Evolutionary conservation across 306 rosid genomes (phyloP).

Genomic region (Mimosa pudica): DNA sequence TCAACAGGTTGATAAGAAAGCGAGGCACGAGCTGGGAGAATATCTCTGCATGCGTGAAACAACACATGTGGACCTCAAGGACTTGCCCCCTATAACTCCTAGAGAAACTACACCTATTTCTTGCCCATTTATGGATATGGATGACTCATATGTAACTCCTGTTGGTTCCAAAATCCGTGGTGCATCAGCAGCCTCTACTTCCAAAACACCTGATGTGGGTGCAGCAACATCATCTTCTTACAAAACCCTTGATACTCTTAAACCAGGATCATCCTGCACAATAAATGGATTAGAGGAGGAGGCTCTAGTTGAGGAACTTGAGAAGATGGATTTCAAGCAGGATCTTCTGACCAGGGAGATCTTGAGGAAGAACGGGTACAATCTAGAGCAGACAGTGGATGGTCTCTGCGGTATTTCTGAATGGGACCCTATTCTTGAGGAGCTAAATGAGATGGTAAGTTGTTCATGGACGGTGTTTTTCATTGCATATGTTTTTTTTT

Average conservation of each 20-base stretch:
- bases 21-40: constrained; percentile 40
- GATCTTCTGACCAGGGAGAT: constrained; percentile 75
- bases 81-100: constrained; percentile 34
- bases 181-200: not conserved
- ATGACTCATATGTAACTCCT: constrained; percentile 39
- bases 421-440: constrained; percentile 90
- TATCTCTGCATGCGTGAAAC: constrained; percentile 43
- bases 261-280: constrained; percentile 39
- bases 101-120: constrained; percentile 40
- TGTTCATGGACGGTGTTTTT: not conserved
- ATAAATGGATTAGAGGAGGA: constrained; percentile 62
- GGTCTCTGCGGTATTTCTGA: constrained; percentile 78
- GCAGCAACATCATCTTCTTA: not conserved
- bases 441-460: constrained; percentile 80
- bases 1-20: constrained; percentile 38
- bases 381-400: constrained; percentile 72
- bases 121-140: constrained; percentile 44
- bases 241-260: constrained; percentile 19
- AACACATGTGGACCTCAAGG: constrained; percentile 48
- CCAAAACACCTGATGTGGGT: constrained; percentile 27
- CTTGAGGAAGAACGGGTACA: constrained; percentile 66
- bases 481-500: not conserved
- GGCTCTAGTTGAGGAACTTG: constrained; percentile 73
- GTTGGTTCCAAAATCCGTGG: constrained; percentile 29
- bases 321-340: constrained; percentile 82